Evolutionary conservation across 371 early-diverging fungal species (phyloP), one percentile per base, ranked within the genome.

Genomic region (Saksenaea vasiformis): DNA sequence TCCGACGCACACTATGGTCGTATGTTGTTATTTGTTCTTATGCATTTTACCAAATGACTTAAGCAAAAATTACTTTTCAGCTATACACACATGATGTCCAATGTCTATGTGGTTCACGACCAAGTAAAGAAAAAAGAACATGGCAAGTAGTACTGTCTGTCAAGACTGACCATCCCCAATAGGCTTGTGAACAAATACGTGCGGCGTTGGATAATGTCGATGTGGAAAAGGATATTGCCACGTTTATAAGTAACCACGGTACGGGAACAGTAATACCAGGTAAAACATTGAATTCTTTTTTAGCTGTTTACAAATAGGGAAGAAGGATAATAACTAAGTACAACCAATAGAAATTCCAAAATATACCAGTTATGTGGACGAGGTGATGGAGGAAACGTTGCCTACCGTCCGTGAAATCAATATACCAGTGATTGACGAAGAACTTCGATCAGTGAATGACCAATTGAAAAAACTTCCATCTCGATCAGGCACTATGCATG

Each of bases 51-150:
- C n/a, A 11, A 47, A 9, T 7, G 8, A 22, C 51, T 47, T 22
- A 47, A 10, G 5, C 4, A 4, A 31, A 60, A 34, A 28, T n/a
- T 22, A 14, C 22, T 26, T 26, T 56, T 15, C 44, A 68, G 68
- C 15, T 70, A 71, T 58, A 65, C 71, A 19, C 67, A 71, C 22
- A 71, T 71, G 71, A 64, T 71, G 56, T 61, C 71, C 15, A 71
- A 56, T 24, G 67, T 67, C 1, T 67, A 67, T 62, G 64, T 64
- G 34, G 54, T 67, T 26, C 67, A 67, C 51, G 71, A 71, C 44
- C 71, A 70, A 58, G 71, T 70, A 64, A 58, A 31, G 3, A 44
- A 27, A 14, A 38, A 11, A 56, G 14, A 27, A 1, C 14, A n/a
- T 35, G 11, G 14, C 10, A 34, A n/a, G 17, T 2, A 15, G 15